A percentile compares a stretch with the other conserved stretches of the same genome.
These are phyloP conservation scores for Lunasporangiospora selenospora DNA, from an alignment of 192 early-diverging fungal genomes.

Conservation along the genomic window DNA sequence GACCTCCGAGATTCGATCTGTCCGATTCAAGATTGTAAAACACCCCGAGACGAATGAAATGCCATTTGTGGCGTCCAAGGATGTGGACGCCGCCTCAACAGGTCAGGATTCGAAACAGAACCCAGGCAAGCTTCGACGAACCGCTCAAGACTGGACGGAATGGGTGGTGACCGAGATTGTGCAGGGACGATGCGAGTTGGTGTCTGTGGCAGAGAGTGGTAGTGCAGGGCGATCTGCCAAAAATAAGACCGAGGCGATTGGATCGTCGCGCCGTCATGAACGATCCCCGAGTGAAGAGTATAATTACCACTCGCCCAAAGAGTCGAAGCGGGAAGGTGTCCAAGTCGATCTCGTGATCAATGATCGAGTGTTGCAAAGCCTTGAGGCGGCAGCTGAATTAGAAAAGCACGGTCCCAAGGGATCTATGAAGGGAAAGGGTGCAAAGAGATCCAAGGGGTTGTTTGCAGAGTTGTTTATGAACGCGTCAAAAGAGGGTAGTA, in stretches of 20 bases:
- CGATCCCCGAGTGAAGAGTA: slow-evolving; percentile 41
- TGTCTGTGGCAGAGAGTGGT: slow-evolving; percentile 19
- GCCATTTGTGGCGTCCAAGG: slow-evolving; percentile 17
- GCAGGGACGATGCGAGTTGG: slow-evolving; percentile 23
- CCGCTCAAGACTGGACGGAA: slow-evolving; percentile 28
- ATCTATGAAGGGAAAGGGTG: background rate
- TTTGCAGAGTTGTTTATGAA: slow-evolving; percentile 20
- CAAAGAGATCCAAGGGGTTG: slow-evolving; percentile 5
- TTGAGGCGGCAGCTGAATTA: slow-evolving; percentile 12
- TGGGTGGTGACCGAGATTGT: slow-evolving; percentile 46
- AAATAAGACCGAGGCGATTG: background rate
- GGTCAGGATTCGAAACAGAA: slow-evolving; percentile 16
- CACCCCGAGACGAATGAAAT: slow-evolving; percentile 32
- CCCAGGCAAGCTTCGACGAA: slow-evolving; percentile 3
- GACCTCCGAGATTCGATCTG: slow-evolving; percentile 18
- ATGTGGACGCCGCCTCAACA: background rate
- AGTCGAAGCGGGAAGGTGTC: background rate
- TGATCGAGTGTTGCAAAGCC: slow-evolving; percentile 27
- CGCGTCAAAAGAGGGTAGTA: background rate
- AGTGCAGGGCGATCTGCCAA: background rate
- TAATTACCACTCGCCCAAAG: slow-evolving; percentile 23
- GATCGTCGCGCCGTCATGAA: background rate
- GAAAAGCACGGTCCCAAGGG: slow-evolving; percentile 6
- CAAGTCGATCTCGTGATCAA: slow-evolving; percentile 33
- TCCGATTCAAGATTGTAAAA: slow-evolving; percentile 45